Evolutionary conservation across 352 stramenopile genomes (phyloP).

Genomic region (Phytophthora sp.): DNA sequence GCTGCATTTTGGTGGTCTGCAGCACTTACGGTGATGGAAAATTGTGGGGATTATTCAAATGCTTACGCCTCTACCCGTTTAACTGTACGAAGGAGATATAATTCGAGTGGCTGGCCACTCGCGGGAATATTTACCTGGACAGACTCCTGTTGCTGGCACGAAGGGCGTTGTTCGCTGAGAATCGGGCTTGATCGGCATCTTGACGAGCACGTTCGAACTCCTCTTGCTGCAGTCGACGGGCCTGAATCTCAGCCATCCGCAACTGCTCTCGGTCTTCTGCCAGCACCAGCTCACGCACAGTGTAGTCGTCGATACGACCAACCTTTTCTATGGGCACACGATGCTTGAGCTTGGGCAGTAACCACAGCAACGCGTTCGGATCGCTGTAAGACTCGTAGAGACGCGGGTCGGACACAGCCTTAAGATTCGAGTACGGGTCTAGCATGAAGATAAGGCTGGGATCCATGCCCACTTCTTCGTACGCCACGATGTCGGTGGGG

Average conservation of each 20-base stretch:
- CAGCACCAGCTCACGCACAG: constrained; percentile 74
- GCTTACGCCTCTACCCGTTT: constrained; percentile 7
- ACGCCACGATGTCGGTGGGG: constrained; percentile 82
- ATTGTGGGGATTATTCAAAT: not conserved
- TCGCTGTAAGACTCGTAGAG: constrained; percentile 87
- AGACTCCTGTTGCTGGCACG: constrained; percentile 33
- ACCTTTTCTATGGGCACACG: constrained; percentile 84
- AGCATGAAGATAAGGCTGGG: constrained; percentile 81
- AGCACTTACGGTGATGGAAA: not conserved
- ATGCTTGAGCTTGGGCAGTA: constrained; percentile 83
- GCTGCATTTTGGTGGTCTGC: not conserved
- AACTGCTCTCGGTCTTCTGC: constrained; percentile 82
- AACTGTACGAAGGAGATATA: constrained; percentile 17
- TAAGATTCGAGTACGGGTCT: constrained; percentile 81
- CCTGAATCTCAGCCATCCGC: constrained; percentile 65
- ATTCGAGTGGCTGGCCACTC: constrained; percentile 6
- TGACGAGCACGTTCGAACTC: constrained; percentile 59
- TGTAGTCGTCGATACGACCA: constrained; percentile 82
- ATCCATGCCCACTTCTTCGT: constrained; percentile 78
- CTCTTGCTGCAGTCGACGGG: constrained; percentile 68
- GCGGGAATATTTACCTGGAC: constrained; percentile 20
- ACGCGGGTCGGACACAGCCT: constrained; percentile 57
- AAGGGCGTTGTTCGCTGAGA: constrained; percentile 26
- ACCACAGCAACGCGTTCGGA: constrained; percentile 78
- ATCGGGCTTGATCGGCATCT: constrained; percentile 30